A percentile compares a stretch with the other conserved stretches of the same genome.
Evolutionary conservation across 352 stramenopile genomes (phyloP).

Genomic region (Hyaloperonospora arabidopsidis): DNA sequence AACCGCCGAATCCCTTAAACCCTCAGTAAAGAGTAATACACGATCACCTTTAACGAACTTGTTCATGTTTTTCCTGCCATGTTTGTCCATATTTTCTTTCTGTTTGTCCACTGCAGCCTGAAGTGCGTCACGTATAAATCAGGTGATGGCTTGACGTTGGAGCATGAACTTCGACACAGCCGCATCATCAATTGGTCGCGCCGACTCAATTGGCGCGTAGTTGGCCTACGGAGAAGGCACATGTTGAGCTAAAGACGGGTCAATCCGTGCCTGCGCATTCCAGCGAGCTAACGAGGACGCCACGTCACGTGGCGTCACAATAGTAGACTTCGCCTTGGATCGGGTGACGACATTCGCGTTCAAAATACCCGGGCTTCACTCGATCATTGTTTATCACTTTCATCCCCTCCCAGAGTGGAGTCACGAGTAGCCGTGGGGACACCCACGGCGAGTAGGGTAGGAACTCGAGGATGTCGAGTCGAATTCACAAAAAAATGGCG

Average conservation of each 20-base stretch:
- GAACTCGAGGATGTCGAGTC: neutral
- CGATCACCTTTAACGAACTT: neutral
- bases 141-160: neutral
- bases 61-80: neutral
- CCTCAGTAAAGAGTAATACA: neutral
- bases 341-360: neutral
- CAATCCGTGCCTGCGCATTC: neutral
- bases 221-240: neutral
- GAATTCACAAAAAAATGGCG: neutral
- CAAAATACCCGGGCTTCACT: neutral
- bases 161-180: neutral
- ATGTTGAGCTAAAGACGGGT: neutral
- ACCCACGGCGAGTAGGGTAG: neutral
- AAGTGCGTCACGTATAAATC: neutral
- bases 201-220: neutral
- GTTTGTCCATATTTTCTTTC: conserved; percentile 2
- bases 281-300: neutral
- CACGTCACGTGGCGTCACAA: neutral
- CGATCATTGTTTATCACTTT: neutral
- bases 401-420: neutral
- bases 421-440: neutral
- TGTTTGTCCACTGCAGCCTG: neutral
- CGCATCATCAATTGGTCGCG: neutral
- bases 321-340: neutral
- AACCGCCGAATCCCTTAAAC: neutral